Evolutionary conservation across 2,329 filamentous ascomycete genomes (phyloP).

Genomic region (Bertia moriformis): DNA sequence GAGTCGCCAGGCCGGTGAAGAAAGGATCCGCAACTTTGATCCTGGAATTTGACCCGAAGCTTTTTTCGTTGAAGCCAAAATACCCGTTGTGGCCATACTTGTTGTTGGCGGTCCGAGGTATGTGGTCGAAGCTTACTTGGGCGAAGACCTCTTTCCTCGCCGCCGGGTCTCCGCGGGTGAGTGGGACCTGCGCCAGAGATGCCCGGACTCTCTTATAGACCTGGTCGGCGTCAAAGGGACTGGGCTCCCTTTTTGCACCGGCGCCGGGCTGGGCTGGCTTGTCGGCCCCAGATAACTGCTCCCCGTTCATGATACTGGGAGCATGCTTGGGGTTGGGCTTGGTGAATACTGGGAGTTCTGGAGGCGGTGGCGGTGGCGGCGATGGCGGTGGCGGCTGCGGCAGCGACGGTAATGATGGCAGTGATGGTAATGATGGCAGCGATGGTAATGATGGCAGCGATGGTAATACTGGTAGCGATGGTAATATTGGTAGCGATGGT

Average conservation of each 20-base stretch:
- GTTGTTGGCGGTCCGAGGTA: constrained; percentile 32
- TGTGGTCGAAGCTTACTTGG: constrained; percentile 37
- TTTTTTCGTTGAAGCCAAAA: constrained; percentile 30
- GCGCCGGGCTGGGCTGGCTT: constrained; percentile 11
- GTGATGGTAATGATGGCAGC: neutral
- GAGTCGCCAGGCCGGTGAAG: too few relatives aligned
- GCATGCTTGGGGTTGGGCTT: constrained; percentile 45
- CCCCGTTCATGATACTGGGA: constrained; percentile 33
- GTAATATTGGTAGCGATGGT: too few relatives aligned
- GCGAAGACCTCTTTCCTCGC: constrained; percentile 34
- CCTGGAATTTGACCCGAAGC: too few relatives aligned
- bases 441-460: too few relatives aligned
- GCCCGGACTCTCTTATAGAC: constrained; percentile 43
- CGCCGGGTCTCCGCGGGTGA: too few relatives aligned
- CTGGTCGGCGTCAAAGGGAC: constrained; percentile 40
- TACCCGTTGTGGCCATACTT: constrained; percentile 43
- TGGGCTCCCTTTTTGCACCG: constrained; percentile 32
- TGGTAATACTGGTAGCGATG: too few relatives aligned
- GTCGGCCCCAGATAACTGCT: constrained; percentile 13
- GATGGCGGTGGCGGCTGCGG: too few relatives aligned
- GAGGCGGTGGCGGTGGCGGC: neutral
- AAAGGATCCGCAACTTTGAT: too few relatives aligned
- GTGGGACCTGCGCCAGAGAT: constrained; percentile 18
- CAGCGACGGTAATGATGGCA: neutral
- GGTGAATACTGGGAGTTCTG: constrained; percentile 36